Evolutionary conservation across 83 land plant species (phyloP), one percentile per base, ranked within the genome.

Genomic region (Diphasiastrum complanatum): DNA sequence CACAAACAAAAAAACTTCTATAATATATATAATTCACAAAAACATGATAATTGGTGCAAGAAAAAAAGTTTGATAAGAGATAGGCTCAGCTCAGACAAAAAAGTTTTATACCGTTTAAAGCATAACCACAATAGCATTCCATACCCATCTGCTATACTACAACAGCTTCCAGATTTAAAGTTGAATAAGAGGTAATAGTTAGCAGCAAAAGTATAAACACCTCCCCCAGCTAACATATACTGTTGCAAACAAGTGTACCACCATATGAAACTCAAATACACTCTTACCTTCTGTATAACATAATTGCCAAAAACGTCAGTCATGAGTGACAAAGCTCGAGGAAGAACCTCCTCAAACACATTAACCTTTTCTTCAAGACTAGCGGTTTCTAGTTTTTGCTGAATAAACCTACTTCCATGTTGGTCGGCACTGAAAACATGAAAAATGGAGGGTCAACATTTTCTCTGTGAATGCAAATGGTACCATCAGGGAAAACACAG

Each of bases 281-380:
- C 16, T 40, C 54, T 12, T 4, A 66, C 49, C 64, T 79, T 60
- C 14, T 65, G 65, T 23, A 71, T 69, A 2, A 64, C 43, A 34
- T 52, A 51, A 11, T 70, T 70, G 30, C 73, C 73, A 41, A 70
- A 70, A 29, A 70, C 73, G 28, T 70, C 73, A 31, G 73, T 70
- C 73, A 70, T 70, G 37, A 70, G 69, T 20, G 73, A 51, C 50
- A 70, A 46, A 12, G 73, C 73, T 50, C 49, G 73, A 14, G 73
- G 73, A 4, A 70, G 25, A 2, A 70, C 73, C 45, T 70, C 73
- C 47, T 70, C 47, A 23, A 70, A 70, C n/a, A 70, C 73, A 69
- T 63, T 70, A 45, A 33, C 33, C 49, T 70, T 70, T 50, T 70
- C 73, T 40, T 70, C 73, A 4, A 58, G 51, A 37, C 12, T 64